Percentiles rank a stretch among this genome's conserved stretches.
Conservation (phyloP, 2,329 filamentous ascomycete species). For the Pseudonectria foliicola region DNA sequence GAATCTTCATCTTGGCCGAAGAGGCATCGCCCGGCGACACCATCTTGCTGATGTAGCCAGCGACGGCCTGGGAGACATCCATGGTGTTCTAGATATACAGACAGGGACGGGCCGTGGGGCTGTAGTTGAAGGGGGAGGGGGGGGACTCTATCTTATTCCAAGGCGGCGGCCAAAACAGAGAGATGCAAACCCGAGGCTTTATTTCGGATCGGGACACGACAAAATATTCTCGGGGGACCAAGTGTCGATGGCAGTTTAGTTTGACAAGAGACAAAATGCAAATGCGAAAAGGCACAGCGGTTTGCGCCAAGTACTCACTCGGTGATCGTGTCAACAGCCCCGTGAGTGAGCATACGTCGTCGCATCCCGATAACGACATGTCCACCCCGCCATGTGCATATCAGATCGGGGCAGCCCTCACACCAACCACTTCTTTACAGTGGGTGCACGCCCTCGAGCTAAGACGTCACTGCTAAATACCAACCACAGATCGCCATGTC, state of each 20-base stretch:
- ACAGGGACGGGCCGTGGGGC: too few species aligned
- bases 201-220: too few species aligned
- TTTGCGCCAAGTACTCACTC: constrained; percentile 1
- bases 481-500: not conserved
- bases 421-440: constrained; percentile 10
- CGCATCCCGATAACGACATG: constrained; percentile 14
- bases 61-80: constrained; percentile 90
- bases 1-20: constrained; percentile 94
- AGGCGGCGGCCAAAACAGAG: too few species aligned
- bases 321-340: constrained; percentile 4
- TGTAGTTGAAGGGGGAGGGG: constrained; percentile 1
- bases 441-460: not conserved
- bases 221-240: too few species aligned
- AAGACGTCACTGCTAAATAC: too few species aligned
- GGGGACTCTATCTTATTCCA: constrained; percentile 6
- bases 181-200: too few species aligned
- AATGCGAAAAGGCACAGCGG: not conserved
- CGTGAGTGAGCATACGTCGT: constrained; percentile 8
- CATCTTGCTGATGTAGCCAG: constrained; percentile 95
- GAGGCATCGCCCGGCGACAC: constrained; percentile 63
- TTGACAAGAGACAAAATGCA: not conserved
- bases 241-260: too few species aligned
- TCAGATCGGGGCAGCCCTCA: not conserved
- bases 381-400: constrained; percentile 18
- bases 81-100: constrained; percentile 40